Base-by-base conservation (phyloP, 2,329 filamentous ascomycete genomes). In the Paraphaeosphaeria sporulosa region DNA sequence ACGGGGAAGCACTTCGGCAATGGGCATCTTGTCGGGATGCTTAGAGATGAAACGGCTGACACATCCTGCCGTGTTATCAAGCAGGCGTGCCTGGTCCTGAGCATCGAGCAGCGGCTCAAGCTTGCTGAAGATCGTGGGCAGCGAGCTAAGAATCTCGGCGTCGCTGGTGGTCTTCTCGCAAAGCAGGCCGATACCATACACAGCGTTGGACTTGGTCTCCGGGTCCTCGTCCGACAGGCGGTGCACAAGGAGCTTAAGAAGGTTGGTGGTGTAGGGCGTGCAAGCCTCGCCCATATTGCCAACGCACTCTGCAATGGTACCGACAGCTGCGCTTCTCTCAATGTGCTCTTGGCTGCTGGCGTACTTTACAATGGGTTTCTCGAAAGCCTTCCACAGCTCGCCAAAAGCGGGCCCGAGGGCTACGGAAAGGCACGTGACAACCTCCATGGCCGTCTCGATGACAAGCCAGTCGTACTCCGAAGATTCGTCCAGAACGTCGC, bases 381-480 rank as follows among this genome's bases (percentile, higher is more conserved):
- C 92, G 68, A 97, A 97, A 71, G 96, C 89, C 84, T 96, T 96
- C 93, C 93, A 98, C 63, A 97, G 84, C 82, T 97, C 90, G 58
- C 86, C 85, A 72, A 97, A 98, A 68, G 89, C 88, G 23, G 86
- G 78, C 42, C 95, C 95, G 15, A 98, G 88, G 34, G 93, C 93
- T 49, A 88, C 87, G 21, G 94, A 89, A 43, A 98, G 86, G 40
- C 92, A 93, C 54, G 93, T 92, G 53, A 97, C 85, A 49, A 96
- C 93, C 67, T 98, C 95, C 57, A 98, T 87, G 38, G 93, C 94
- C 10, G 93, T 97, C 81, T 99, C 95, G 57, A 98, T 90, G 54
- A 97, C 90, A 19, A 97, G 87, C 95, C 95, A 98, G 83, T 98
- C 95, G 73, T 96, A 97, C 81, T 99, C 95, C 2, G 94, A 96